Conservation (phyloP, 768 basidiomycete genomes). For the Collybia sp. region DNA sequence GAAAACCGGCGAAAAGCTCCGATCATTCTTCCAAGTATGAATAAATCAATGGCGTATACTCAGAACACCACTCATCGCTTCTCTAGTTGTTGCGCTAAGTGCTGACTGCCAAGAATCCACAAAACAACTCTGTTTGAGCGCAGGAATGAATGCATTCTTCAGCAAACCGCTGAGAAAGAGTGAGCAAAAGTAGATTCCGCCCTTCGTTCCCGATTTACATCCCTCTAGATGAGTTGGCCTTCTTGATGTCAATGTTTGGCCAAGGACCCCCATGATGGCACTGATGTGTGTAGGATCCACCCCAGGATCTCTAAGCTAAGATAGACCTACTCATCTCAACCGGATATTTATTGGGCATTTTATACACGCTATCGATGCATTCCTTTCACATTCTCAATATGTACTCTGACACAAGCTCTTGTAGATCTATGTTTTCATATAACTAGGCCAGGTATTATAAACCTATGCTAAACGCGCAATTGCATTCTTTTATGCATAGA, state of each 20-base stretch:
- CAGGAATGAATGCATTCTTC: conserved; percentile 75
- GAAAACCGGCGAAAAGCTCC: conserved; percentile 53
- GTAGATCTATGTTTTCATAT: too few species aligned
- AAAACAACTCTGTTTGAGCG: conserved; percentile 69
- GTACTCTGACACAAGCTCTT: background rate
- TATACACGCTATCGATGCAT: conserved; percentile 3
- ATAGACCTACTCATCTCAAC: too few species aligned
- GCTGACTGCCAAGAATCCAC: conserved; percentile 78
- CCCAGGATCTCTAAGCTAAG: background rate
- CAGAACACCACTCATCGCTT: too few species aligned
- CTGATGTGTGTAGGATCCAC: background rate
- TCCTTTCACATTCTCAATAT: background rate
- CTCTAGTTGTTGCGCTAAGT: conserved; percentile 62
- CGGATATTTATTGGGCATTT: background rate
- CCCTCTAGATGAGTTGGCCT: conserved; percentile 44
- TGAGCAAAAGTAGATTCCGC: conserved; percentile 15
- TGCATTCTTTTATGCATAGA: too few species aligned
- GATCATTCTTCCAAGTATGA: conserved; percentile 52
- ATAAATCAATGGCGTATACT: background rate
- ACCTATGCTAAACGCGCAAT: too few species aligned
- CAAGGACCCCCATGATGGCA: conserved; percentile 11
- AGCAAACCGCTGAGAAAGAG: conserved; percentile 68
- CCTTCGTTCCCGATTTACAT: background rate
- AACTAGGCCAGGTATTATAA: too few species aligned
- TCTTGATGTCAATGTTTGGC: conserved; percentile 52